phyloP scores from a whole-genome alignment of 495 filamentous ascomycete genomes.

The Hyaloscypha bicolor region DNA sequence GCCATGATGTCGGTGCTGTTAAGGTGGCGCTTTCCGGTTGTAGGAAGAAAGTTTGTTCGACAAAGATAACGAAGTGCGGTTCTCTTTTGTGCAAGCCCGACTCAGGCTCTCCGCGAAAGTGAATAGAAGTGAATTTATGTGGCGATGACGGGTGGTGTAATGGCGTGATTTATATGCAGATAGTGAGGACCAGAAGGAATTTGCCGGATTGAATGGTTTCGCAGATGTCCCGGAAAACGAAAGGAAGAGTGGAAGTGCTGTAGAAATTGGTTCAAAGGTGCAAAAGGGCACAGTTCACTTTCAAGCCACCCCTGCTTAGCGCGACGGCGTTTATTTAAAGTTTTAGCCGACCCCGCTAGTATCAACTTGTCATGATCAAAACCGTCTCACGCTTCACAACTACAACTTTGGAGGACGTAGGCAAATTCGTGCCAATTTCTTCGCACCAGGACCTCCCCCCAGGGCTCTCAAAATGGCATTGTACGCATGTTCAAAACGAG shows the following conservation, averaged over 20 bases:
- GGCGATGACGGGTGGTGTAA: background rate
- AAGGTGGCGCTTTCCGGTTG: background rate
- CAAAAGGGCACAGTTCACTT: background rate
- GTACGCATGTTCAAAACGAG: conserved; percentile 8
- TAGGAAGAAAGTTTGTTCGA: background rate
- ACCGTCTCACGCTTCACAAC: background rate
- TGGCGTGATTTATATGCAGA: background rate
- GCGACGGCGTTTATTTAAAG: background rate
- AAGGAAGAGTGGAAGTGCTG: background rate
- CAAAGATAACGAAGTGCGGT: background rate
- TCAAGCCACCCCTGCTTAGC: background rate
- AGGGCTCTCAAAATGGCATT: conserved; percentile 19
- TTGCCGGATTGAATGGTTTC: background rate
- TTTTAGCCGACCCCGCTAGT: background rate
- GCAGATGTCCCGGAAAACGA: background rate
- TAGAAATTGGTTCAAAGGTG: background rate
- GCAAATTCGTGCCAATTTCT: background rate
- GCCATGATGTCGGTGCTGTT: conserved; percentile 50
- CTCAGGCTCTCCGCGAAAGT: background rate
- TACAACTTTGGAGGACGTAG: background rate
- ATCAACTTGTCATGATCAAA: background rate
- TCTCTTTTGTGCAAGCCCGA: background rate
- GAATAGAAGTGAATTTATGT: background rate
- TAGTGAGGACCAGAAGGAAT: background rate
- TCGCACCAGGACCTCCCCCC: no score